Conservation (phyloP, 129 eudicot genomes). For the Solidago caesia region DNA sequence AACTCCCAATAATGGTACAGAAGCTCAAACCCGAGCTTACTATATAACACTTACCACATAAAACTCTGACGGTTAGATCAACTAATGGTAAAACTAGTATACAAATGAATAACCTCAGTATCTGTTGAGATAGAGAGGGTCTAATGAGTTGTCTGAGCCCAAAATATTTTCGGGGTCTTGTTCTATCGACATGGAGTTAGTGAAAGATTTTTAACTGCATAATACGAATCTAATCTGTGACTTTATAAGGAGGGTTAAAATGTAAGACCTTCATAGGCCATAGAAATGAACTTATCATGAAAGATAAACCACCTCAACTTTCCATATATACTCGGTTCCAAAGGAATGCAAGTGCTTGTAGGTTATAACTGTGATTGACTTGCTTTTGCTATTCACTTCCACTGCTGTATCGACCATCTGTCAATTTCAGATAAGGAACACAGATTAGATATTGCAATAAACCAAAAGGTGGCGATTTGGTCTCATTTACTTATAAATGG, state of each 20-base stretch:
- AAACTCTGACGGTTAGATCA: slow-evolving; percentile 29
- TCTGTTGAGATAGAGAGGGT: slow-evolving; percentile 9
- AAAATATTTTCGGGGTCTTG: slow-evolving; percentile 4
- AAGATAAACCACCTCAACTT: slow-evolving; percentile 29
- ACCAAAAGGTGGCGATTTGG: not conserved
- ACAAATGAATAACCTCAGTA: slow-evolving; percentile 31
- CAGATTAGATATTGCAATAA: not conserved
- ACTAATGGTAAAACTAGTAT: slow-evolving; percentile 29
- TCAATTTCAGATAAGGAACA: slow-evolving; percentile 13
- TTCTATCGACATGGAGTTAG: slow-evolving; percentile 36
- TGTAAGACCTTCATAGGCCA: slow-evolving; percentile 31
- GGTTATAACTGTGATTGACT: not conserved
- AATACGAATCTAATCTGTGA: slow-evolving; percentile 25
- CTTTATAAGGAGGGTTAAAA: not conserved
- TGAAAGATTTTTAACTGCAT: slow-evolving; percentile 25
- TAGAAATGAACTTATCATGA: slow-evolving; percentile 35
- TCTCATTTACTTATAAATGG: no score
- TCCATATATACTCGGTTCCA: slow-evolving; percentile 34
- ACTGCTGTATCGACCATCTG: slow-evolving; percentile 71
- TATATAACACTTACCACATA: slow-evolving; percentile 24
- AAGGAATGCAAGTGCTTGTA: slow-evolving; percentile 19
- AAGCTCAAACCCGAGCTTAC: slow-evolving; percentile 27
- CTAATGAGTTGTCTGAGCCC: slow-evolving; percentile 12
- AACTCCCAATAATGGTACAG: slow-evolving; percentile 18
- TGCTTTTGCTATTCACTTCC: slow-evolving; percentile 60